A percentile compares a stretch with the other conserved stretches of the same genome.
Evolutionary conservation across 306 rosid genomes (phyloP).

Genomic region (Vigna reflexopilosa): DNA sequence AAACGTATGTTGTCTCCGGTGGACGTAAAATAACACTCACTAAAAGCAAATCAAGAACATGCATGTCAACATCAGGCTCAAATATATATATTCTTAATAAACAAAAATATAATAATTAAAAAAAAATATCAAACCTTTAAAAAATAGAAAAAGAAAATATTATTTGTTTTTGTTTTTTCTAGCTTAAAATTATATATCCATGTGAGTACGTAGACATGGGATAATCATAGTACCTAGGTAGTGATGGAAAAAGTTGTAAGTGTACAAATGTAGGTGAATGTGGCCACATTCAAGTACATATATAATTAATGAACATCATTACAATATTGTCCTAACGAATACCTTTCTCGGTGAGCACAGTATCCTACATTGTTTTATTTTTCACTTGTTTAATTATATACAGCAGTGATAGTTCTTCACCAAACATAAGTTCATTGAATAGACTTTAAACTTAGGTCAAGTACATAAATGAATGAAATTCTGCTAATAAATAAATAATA

Average conservation of each 20-base stretch:
- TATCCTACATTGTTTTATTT: background rate
- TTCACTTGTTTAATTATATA: background rate
- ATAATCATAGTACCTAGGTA: background rate
- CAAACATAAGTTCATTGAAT: background rate
- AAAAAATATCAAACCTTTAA: too few relatives aligned
- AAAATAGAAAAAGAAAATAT: too few relatives aligned
- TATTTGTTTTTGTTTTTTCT: too few relatives aligned
- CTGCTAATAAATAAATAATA: too few relatives aligned
- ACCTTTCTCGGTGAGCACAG: background rate
- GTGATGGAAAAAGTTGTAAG: conserved; percentile 30
- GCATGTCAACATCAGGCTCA: too few relatives aligned
- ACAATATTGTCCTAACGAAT: conserved; percentile 4
- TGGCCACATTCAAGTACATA: conserved; percentile 37
- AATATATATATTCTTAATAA: too few relatives aligned
- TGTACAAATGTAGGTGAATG: conserved; percentile 28
- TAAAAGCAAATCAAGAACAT: too few relatives aligned
- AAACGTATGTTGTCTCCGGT: too few relatives aligned
- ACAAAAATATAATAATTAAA: too few relatives aligned
- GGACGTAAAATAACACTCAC: too few relatives aligned
- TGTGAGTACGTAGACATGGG: conserved; percentile 22
- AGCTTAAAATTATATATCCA: background rate
- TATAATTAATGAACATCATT: conserved; percentile 25
- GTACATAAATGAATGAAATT: background rate
- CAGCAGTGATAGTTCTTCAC: background rate
- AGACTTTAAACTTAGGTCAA: background rate